phyloP scores from a whole-genome alignment of 202 grass and related monocot species.

The Cymbopogon flexuosus region DNA sequence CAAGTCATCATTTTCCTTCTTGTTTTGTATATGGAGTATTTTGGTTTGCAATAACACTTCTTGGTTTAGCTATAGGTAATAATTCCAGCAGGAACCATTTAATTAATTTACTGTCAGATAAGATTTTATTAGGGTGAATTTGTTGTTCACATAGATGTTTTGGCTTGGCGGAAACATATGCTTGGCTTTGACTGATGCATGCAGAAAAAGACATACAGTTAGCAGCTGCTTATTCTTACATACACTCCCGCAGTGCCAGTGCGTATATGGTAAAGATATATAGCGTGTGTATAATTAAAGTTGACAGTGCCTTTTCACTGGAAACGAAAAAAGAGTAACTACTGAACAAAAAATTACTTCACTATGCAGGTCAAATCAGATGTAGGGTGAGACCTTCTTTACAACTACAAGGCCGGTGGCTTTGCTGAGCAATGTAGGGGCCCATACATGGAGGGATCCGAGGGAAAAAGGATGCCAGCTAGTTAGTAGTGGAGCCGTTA shows the following conservation, averaged over 20 bases:
- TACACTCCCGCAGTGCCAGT: background rate
- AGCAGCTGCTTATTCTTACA: background rate
- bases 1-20: background rate
- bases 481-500: slow-evolving; percentile 38
- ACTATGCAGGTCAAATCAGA: slow-evolving; percentile 46
- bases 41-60: background rate
- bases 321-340: background rate
- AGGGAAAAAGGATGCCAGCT: slow-evolving; percentile 16
- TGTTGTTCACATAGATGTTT: background rate
- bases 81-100: background rate
- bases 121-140: background rate
- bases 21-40: background rate
- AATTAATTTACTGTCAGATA: background rate
- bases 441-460: slow-evolving; percentile 50
- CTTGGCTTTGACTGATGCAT: background rate
- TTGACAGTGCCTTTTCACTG: slow-evolving; percentile 25
- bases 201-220: background rate
- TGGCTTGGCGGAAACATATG: background rate
- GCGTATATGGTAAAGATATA: background rate
- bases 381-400: slow-evolving; percentile 1
- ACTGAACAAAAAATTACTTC: background rate
- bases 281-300: background rate
- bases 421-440: slow-evolving; percentile 49
- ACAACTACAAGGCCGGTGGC: slow-evolving; percentile 29
- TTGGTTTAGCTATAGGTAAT: background rate